Evolutionary conservation across 2,329 filamentous ascomycete species (phyloP).

Genomic region (Akanthomyces uredinophilus): DNA sequence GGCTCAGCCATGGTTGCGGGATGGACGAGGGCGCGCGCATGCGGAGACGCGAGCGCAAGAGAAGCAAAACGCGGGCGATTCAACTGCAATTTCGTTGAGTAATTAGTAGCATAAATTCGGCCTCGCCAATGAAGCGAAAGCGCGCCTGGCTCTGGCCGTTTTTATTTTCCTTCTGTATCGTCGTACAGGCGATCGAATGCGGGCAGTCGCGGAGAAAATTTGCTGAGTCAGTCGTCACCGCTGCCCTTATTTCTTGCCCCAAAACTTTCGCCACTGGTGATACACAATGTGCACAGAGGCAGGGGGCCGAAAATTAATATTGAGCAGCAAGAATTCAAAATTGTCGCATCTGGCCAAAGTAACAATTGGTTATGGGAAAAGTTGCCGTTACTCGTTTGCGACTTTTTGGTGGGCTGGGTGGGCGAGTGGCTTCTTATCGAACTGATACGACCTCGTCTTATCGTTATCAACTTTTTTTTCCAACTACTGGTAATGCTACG

Average conservation of each 20-base stretch:
- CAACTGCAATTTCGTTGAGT: neutral
- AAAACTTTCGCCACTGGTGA: conserved; percentile 30
- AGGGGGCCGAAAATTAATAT: conserved; percentile 20
- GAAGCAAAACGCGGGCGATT: conserved; percentile 8
- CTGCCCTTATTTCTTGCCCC: conserved; percentile 39
- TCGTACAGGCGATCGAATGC: conserved; percentile 18
- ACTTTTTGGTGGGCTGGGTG: conserved; percentile 14
- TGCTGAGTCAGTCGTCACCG: conserved; percentile 35
- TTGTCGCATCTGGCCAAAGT: neutral
- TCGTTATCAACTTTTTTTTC: conserved; percentile 14
- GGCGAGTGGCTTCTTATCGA: neutral
- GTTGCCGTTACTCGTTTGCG: neutral
- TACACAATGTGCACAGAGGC: conserved; percentile 34
- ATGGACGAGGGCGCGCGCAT: conserved; percentile 14
- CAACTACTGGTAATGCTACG: neutral
- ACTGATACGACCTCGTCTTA: conserved; percentile 1
- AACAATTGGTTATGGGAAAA: neutral
- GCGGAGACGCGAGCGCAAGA: conserved; percentile 17
- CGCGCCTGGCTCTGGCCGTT: neutral
- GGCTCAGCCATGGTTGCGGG: conserved; percentile 37
- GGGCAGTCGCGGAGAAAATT: conserved; percentile 35
- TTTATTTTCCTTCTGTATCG: neutral
- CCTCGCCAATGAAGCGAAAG: neutral
- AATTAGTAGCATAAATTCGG: too few species aligned
- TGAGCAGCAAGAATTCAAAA: conserved; percentile 19